Base-by-base conservation (phyloP, 1,284 basidiomycete species). In the Moniliella sp. region DNA sequence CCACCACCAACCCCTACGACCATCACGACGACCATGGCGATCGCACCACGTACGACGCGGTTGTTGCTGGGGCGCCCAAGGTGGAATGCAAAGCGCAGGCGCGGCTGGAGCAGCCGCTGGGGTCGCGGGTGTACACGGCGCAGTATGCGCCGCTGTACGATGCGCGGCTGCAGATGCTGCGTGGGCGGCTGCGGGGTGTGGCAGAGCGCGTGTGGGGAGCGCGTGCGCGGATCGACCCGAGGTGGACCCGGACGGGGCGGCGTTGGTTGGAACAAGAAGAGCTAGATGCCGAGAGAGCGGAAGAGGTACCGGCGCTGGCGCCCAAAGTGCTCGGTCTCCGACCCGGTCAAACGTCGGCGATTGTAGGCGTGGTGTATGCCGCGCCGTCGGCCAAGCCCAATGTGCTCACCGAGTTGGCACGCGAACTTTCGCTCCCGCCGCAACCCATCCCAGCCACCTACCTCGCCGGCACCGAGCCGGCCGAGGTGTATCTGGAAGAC, bases 361-460 rank as follows among this genome's bases (percentile, higher is more conserved):
- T 97, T 40, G 67, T 91, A 36, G 88, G 88, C 2, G 97, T 88
- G 0, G 73, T 94, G 1, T 99, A 94, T 62, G 76, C 91, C 71
- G 79, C 91, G 40, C 94, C 97, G 91, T 80, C 80, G 3, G 68
- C 93, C 35, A 99, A 99, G 59, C 88, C 88, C 0, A 93, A 94
- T 49, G 80, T 99, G 9, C 69, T 99, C 34, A 78, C 86, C 50
- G 91, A 99, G 46, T 71, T 97, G 45, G 82, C 76, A 9, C 69
- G 80, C 54, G 83, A 97, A 52, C 88, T 91, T 52, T 82, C 81
- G 37, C 74, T 93, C 34, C 78, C 81, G 3, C 73, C 80, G 0
- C 83, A 79, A 0, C 74, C 52, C n/a, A 33, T 43, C 1, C 35
- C 40, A 5, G 23, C 42, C 14, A 48, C 41, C 18, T 59, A 42